Conservation (phyloP, 1,284 basidiomycete species). For the Ceratobasidium papillatum region DNA sequence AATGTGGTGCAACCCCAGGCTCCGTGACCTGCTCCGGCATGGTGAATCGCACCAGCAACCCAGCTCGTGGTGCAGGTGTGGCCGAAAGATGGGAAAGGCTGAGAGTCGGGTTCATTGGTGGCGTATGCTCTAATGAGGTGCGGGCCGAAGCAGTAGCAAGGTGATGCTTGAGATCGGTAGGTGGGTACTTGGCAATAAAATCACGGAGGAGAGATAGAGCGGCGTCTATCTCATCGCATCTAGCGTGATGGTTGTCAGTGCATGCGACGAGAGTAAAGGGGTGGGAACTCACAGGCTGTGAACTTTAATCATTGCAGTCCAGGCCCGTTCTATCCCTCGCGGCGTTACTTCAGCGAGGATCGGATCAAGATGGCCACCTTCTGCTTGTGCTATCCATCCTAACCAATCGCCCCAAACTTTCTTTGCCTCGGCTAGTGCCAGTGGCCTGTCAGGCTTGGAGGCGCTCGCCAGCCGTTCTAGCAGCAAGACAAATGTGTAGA, state of each 20-base stretch:
- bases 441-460: slow-evolving; percentile 49
- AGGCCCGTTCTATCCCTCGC: slow-evolving; percentile 69
- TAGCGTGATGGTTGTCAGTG: slow-evolving; percentile 47
- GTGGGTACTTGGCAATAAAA: slow-evolving; percentile 69
- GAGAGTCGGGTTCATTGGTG: not conserved
- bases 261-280: not conserved
- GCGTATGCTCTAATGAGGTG: slow-evolving; percentile 22
- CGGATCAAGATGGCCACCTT: slow-evolving; percentile 46
- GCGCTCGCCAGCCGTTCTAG: slow-evolving; percentile 68
- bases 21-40: slow-evolving; percentile 43
- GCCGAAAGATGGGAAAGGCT: slow-evolving; percentile 32
- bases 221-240: slow-evolving; percentile 61
- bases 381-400: slow-evolving; percentile 62
- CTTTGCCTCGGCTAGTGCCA: slow-evolving; percentile 57
- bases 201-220: slow-evolving; percentile 62
- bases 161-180: slow-evolving; percentile 48
- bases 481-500: slow-evolving; percentile 68
- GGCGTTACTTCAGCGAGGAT: slow-evolving; percentile 47
- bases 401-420: slow-evolving; percentile 64
- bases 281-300: slow-evolving; percentile 62
- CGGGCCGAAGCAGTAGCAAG: slow-evolving; percentile 39
- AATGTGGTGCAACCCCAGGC: slow-evolving; percentile 41
- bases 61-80: slow-evolving; percentile 37
- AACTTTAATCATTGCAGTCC: slow-evolving; percentile 70
- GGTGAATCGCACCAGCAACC: slow-evolving; percentile 43